Evolutionary conservation across 2,329 filamentous ascomycete species (phyloP), one percentile per base, ranked within the genome.

Genomic region (Neoscytalidium dimidiatum): DNA sequence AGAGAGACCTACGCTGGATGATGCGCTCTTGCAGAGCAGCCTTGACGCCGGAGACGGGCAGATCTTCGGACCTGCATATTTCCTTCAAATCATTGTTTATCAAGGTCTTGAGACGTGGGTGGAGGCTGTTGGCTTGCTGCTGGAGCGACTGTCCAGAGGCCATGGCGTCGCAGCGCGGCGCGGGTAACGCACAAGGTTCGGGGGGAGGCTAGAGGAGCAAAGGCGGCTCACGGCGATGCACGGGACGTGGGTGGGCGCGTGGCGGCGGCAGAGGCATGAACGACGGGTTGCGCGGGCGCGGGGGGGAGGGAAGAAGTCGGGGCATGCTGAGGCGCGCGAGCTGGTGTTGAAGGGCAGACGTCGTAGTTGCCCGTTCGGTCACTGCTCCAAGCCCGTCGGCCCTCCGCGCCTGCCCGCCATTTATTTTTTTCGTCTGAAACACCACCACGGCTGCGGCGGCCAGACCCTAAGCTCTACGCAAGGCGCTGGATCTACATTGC

Each of bases 31-130:
- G 93, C 66, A 98, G 82, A 46, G 91, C 86, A 35, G 88, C 87
- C 82, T 99, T 99, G 72, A 95, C 90, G 21, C 95, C 95, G 29
- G 90, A 91, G 67, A 92, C 90, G 69, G 87, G 85, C 38, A 96
- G 82, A 52, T 88, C 86, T 79, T 96, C 92, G 67, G 86, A 82
- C 68, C 87, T 85, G 73, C 94, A 91, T 69, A 98, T 89, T 61
- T 84, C 84, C 71, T 92, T 91, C 56, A 97, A 85, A 71, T 94
- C 88, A 66, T 81, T 81, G 73, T 88, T 88, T 63, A 87, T 80
- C 61, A 89, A 77, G 8, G 79, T 83, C 72, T 86, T 87, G 56
- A 85, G 78, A 68, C 81, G 77, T 60, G 78, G 77, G 57, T 77
- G 75, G 23, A 83, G 74, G 65, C 72, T 70, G 56, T 74, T 73